These are phyloP conservation scores for Colletotrichum truncatum DNA, from an alignment of 2,329 filamentous ascomycete genomes.

Conservation along the genomic window DNA sequence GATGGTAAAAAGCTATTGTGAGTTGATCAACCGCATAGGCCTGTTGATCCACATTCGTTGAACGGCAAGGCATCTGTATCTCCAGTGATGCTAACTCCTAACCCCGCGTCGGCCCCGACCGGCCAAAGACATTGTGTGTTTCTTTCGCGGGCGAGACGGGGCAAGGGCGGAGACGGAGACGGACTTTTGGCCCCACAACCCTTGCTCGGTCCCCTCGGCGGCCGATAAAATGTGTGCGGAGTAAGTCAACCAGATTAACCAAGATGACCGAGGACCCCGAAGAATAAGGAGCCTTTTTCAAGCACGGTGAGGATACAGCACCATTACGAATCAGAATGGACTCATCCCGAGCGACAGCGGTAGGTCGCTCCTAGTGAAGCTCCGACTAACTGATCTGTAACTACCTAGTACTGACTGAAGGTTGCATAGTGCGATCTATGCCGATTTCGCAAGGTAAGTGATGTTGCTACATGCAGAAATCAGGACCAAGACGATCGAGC, in stretches of 20 bases:
- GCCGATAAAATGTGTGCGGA: background rate
- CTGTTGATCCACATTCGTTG: no score
- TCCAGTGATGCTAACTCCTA: no score
- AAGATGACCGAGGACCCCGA: background rate
- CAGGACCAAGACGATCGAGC: no score
- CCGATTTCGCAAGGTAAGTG: slow-evolving; percentile 5
- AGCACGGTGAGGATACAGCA: no score
- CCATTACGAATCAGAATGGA: background rate
- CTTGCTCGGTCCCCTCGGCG: slow-evolving; percentile 11
- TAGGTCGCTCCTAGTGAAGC: background rate
- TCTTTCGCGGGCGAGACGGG: no score
- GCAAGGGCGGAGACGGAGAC: background rate
- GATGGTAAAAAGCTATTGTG: no score
- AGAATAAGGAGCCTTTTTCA: background rate
- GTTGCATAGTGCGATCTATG: background rate
- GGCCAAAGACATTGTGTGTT: no score
- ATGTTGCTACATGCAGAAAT: no score
- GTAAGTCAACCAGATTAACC: background rate
- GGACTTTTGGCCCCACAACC: background rate
- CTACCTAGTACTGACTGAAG: no score
- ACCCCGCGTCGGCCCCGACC: background rate
- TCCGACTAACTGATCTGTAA: background rate
- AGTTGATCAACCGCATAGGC: no score
- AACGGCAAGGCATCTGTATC: no score
- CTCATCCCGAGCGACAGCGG: slow-evolving; percentile 1